Percentiles rank a stretch among this genome's conserved stretches.
These are phyloP conservation scores for Lipomyces spencermartinsiae DNA, from an alignment of 805 yeast species.

Conservation along the genomic window DNA sequence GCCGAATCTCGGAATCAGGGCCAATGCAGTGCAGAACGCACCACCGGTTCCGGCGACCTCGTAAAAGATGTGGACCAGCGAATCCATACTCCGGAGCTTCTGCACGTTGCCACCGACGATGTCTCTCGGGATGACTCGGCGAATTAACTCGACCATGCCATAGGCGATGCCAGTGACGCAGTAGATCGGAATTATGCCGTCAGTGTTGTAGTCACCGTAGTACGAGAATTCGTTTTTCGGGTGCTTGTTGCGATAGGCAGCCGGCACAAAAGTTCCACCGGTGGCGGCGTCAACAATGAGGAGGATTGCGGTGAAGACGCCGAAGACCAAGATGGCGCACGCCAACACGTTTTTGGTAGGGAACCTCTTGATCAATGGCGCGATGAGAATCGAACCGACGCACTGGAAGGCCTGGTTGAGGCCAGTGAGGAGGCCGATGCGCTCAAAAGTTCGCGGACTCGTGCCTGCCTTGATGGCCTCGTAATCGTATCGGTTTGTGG, in stretches of 20 bases:
- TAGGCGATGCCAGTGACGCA: not conserved
- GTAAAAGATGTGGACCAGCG: too few relatives aligned
- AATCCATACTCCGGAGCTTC: not conserved
- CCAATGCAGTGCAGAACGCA: not conserved
- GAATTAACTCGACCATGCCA: not conserved
- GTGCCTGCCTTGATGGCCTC: not conserved
- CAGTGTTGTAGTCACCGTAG: not conserved
- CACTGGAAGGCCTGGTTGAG: not conserved
- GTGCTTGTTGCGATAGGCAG: not conserved
- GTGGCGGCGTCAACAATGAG: not conserved
- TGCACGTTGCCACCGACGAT: not conserved
- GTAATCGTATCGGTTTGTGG: not conserved
- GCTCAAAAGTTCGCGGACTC: not conserved
- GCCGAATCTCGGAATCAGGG: conserved; percentile 2
- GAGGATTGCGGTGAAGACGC: not conserved
- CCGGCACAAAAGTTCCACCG: not conserved
- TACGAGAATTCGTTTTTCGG: not conserved
- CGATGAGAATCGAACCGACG: conserved; percentile 1
- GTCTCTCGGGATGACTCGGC: conserved; percentile 2
- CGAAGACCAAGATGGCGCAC: not conserved
- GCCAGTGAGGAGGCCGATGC: not conserved
- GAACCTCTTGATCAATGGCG: not conserved
- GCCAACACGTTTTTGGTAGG: not conserved
- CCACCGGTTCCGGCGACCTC: not conserved
- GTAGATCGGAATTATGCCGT: conserved; percentile 1